These are phyloP conservation scores for Magnolia changhungtana DNA, from an alignment of 164 flowering plant species.

Conservation along the genomic window DNA sequence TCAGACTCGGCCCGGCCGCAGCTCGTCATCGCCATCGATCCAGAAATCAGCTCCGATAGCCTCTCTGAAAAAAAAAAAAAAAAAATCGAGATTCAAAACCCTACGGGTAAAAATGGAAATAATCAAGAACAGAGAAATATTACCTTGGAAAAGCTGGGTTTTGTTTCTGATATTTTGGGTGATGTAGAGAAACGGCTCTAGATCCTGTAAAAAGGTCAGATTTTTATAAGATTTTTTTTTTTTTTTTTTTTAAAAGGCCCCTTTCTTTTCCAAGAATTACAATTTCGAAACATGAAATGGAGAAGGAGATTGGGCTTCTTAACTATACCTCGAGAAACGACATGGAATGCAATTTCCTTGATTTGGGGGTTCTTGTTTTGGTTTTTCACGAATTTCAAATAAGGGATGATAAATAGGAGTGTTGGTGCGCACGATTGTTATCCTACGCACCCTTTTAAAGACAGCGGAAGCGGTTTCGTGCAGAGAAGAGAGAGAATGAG, in stretches of 20 bases:
- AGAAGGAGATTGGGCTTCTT: too few relatives aligned
- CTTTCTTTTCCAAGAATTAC: neutral
- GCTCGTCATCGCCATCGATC: conserved; percentile 38
- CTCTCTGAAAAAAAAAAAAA: conserved; percentile 9
- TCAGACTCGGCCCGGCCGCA: conserved; percentile 35
- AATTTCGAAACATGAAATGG: too few relatives aligned
- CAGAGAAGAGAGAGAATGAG: neutral
- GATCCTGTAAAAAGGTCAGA: conserved; percentile 25
- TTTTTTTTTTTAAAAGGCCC: too few relatives aligned
- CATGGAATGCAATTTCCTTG: neutral
- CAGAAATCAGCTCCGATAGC: conserved; percentile 26
- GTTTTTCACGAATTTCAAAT: neutral
- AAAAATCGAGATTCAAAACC: neutral
- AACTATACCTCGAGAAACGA: conserved; percentile 5
- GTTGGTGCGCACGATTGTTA: neutral
- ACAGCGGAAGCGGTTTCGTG: neutral
- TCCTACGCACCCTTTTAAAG: neutral
- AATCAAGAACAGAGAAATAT: neutral
- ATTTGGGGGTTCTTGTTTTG: neutral
- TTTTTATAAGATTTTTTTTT: neutral
- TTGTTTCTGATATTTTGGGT: conserved; percentile 18
- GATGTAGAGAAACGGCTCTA: conserved; percentile 24
- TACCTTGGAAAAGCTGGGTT: conserved; percentile 34
- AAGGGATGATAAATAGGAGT: too few relatives aligned
- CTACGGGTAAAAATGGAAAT: neutral